Evolutionary conservation across 768 basidiomycete species (phyloP).

Genomic region (Pleurotus giganteus): DNA sequence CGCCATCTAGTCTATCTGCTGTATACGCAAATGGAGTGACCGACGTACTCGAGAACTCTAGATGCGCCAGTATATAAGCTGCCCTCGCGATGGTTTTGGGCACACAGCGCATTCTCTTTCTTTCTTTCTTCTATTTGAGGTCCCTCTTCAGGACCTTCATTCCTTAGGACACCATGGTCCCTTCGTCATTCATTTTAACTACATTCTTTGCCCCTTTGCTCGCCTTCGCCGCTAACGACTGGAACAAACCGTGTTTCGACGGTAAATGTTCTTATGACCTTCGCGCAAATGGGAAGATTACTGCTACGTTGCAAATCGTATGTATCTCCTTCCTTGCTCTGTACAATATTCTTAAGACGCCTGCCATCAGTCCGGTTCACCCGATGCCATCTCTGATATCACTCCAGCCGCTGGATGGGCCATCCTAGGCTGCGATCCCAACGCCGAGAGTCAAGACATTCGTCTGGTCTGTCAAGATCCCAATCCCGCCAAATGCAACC

Average conservation of each 20-base stretch:
- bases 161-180: not conserved
- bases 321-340: not conserved
- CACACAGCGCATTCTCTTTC: not conserved
- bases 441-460: conserved; percentile 8
- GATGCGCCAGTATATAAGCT: not conserved
- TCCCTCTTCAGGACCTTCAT: not conserved
- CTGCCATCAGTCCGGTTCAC: not conserved
- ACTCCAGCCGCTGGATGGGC: conserved; percentile 1
- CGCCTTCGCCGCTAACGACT: conserved; percentile 16
- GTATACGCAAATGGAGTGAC: not conserved
- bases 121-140: not conserved
- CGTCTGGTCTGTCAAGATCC: conserved; percentile 15
- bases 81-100: not conserved
- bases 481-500: conserved; percentile 27
- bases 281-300: not conserved
- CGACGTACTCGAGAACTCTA: not conserved
- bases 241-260: conserved; percentile 21
- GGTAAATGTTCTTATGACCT: conserved; percentile 21
- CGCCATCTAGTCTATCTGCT: not conserved
- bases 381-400: not conserved
- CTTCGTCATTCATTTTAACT: not conserved
- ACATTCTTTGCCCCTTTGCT: not conserved
- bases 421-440: not conserved
- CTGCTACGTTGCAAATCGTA: not conserved
- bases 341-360: not conserved